Conservation (phyloP, 208 protist genomes). For the Wallacemonas sp. region DNA sequence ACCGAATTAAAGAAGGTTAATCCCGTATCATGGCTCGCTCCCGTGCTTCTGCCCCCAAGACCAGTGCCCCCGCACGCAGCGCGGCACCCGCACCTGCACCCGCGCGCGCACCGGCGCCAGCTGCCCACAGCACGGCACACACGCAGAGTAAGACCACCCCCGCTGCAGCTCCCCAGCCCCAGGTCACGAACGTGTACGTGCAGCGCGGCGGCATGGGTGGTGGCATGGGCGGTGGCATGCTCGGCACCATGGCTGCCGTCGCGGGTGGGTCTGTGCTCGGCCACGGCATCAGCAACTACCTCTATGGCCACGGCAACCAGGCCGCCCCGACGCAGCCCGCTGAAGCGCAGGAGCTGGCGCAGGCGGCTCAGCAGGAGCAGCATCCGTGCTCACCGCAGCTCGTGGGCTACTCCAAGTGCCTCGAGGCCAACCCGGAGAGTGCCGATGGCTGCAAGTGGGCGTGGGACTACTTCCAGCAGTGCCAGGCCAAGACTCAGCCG, state of each 20-base stretch:
- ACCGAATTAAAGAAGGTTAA: no score
- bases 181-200: conserved; percentile 31
- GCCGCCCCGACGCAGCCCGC: conserved; percentile 41
- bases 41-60: conserved; percentile 13
- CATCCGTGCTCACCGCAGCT: conserved; percentile 46
- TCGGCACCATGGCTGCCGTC: conserved; percentile 53
- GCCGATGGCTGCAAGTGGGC: conserved; percentile 67
- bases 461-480: conserved; percentile 66
- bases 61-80: conserved; percentile 6
- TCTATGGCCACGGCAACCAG: conserved; percentile 36
- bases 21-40: conserved; percentile 16
- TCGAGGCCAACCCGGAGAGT: conserved; percentile 42
- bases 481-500: conserved; percentile 28
- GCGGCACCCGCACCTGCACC: not conserved
- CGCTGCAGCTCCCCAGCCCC: not conserved
- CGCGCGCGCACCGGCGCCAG: conserved; percentile 1
- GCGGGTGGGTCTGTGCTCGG: conserved; percentile 49
- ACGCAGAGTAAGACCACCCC: not conserved
- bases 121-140: not conserved
- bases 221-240: conserved; percentile 35
- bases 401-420: conserved; percentile 54
- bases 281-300: conserved; percentile 56
- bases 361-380: conserved; percentile 27
- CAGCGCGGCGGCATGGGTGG: conserved; percentile 18
- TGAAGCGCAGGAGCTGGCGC: conserved; percentile 42